phyloP scores from a whole-genome alignment of 2,329 filamentous ascomycete genomes.

The Ilyonectria sp. region DNA sequence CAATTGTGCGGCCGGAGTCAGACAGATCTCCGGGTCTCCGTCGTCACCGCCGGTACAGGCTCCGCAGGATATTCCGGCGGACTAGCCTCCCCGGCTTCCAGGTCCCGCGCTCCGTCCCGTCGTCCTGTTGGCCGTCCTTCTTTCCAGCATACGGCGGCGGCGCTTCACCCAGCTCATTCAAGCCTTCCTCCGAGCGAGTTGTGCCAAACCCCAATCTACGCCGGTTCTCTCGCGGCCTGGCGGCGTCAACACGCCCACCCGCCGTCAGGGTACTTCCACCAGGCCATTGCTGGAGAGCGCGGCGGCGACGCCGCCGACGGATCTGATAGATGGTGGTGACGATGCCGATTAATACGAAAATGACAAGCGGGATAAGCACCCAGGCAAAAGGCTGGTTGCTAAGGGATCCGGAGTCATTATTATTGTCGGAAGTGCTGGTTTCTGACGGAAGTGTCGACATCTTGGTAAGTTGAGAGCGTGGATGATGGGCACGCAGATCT shows the following conservation, averaged over 20 bases:
- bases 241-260: conserved; percentile 38
- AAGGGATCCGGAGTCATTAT: conserved; percentile 45
- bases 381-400: conserved; percentile 70
- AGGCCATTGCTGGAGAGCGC: conserved; percentile 27
- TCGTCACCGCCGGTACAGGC: conserved; percentile 44
- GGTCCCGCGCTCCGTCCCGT: conserved; percentile 43
- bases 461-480: not conserved
- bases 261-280: conserved; percentile 24
- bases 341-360: conserved; percentile 59
- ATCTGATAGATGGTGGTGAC: conserved; percentile 60
- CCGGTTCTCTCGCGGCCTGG: conserved; percentile 28
- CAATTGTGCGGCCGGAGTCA: not conserved
- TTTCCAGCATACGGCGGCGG: conserved; percentile 72
- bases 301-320: conserved; percentile 55
- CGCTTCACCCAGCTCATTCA: conserved; percentile 76
- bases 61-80: conserved; percentile 51
- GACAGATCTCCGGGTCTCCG: conserved; percentile 36
- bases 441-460: conserved; percentile 10
- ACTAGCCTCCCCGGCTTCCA: conserved; percentile 45
- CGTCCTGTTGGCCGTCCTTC: conserved; percentile 40
- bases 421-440: conserved; percentile 32
- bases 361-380: conserved; percentile 65
- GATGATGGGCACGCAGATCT: not conserved
- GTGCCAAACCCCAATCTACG: conserved; percentile 42
- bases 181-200: conserved; percentile 63